These are phyloP conservation scores for Populus pruinosa DNA, from an alignment of 345 rosid genomes.

Conservation along the genomic window DNA sequence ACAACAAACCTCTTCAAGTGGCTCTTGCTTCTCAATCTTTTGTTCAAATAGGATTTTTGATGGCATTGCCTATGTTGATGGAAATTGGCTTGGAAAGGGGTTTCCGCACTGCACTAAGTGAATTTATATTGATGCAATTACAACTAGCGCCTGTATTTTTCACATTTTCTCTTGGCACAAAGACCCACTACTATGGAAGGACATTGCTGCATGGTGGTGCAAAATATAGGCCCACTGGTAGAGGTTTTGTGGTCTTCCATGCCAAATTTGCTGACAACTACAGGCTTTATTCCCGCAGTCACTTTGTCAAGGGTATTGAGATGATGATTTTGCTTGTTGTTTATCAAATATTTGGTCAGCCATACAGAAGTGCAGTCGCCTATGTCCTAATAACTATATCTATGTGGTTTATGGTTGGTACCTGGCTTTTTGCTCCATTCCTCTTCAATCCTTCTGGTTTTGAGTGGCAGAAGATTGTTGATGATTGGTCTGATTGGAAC, in stretches of 20 bases:
- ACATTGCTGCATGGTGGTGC: slow-evolving; percentile 98
- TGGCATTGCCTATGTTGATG: slow-evolving; percentile 99
- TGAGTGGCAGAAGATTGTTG: slow-evolving; percentile 99
- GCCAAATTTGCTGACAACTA: slow-evolving; percentile 99
- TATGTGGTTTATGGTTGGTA: slow-evolving; percentile 99
- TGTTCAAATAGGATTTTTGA: slow-evolving; percentile 92
- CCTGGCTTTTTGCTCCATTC: slow-evolving; percentile 99
- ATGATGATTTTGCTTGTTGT: slow-evolving; percentile 89
- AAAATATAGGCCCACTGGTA: slow-evolving; percentile 90
- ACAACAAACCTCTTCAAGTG: slow-evolving; percentile 91
- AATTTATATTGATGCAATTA: slow-evolving; percentile 90
- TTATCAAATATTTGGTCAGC: slow-evolving; percentile 77
- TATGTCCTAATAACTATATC: slow-evolving; percentile 85
- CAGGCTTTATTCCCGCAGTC: slow-evolving; percentile 95
- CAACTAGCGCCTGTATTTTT: slow-evolving; percentile 97
- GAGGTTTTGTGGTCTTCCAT: slow-evolving; percentile 98
- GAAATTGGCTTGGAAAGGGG: slow-evolving; percentile 98
- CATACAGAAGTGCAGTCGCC: slow-evolving; percentile 83
- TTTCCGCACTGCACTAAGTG: slow-evolving; percentile 90
- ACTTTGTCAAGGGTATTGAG: slow-evolving; percentile 96
- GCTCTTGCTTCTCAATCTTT: slow-evolving; percentile 99
- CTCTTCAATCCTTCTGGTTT: slow-evolving; percentile 98
- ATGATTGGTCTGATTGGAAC: slow-evolving; percentile 99
- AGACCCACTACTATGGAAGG: slow-evolving; percentile 96
- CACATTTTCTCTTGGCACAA: slow-evolving; percentile 97